Evolutionary conservation across 2,329 filamentous ascomycete species (phyloP), one percentile per base, ranked within the genome.

Genomic region (Arthroderma sp.): DNA sequence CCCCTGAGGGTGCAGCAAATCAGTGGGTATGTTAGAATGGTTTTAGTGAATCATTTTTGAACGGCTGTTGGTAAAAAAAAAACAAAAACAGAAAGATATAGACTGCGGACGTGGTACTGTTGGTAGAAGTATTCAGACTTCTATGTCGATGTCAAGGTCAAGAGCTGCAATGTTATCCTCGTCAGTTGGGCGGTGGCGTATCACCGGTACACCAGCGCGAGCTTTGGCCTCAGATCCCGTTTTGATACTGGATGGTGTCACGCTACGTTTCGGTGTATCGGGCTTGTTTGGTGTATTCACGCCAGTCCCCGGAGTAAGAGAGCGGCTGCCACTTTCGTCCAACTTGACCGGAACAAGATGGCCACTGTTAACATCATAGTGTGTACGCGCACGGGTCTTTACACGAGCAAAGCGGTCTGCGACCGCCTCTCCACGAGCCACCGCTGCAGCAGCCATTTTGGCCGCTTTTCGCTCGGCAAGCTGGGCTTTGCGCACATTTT

Each of bases 111-210:
- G 40, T 43, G 33, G 30, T 34, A 43, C 31, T 36, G 22, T 9
- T n/a, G 27, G 31, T 36, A 28, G 10, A n/a, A 36, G 10, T 5
- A 28, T n/a, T 45, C 38, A 49, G 30, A 49, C 47, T 53, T 94
- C 87, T 55, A 94, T 80, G 54, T 96, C 89, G 60, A 96, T 86
- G 29, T 86, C 89, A 55, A 96, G 68, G 61, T 96, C 91, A 69
- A 96, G 70, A 28, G 80, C 75, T 1, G 83, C 87, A 62, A 96
- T 89, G 45, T 95, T 83, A 58, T 96, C 91, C 58, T 96, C 91
- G 50, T 94, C 88, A 70, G 83, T 82, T 46, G 87, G 75, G 29
- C 82, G 80, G 65, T 84, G 74, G 53, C 72, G 80, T 57, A 89
- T 84, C 40, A 86, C 83, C 8, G 79, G 79, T 51, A 76, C 59